Conservation (phyloP, 2,329 filamentous ascomycete species). For the Botryotinia narcissicola region DNA sequence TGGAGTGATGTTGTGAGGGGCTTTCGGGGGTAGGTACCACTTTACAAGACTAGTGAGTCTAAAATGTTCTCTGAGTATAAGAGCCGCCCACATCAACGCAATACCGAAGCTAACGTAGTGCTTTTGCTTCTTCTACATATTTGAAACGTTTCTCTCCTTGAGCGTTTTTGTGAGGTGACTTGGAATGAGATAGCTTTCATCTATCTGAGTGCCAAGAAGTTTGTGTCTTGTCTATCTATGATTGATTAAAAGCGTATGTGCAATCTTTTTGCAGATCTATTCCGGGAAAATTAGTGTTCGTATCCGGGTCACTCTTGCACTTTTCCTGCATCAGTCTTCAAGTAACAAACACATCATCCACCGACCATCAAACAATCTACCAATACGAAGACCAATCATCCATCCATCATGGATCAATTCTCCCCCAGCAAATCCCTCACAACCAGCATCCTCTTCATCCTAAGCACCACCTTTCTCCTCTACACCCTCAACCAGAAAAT, state of each 20-base stretch:
- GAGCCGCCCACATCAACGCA: neutral
- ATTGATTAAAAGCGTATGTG: neutral
- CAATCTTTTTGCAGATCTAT: neutral
- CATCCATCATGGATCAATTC: neutral
- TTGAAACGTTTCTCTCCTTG: neutral
- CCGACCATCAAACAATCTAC: neutral
- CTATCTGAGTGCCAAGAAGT: neutral
- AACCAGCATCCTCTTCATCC: neutral
- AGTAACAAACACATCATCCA: neutral
- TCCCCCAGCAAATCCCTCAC: neutral
- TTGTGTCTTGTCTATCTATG: neutral
- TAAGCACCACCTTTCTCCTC: constrained; percentile 21
- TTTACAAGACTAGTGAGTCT: neutral
- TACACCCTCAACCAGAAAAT: constrained; percentile 19
- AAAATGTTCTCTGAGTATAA: neutral
- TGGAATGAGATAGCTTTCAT: neutral
- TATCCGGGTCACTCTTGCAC: neutral
- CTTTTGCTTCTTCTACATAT: neutral
- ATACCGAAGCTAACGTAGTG: neutral
- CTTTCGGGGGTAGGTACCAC: neutral
- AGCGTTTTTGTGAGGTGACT: too few relatives aligned
- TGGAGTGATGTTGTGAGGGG: neutral
- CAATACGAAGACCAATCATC: neutral
- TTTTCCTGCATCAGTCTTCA: neutral
- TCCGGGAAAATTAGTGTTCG: neutral